phyloP scores from a whole-genome alignment of 1,284 basidiomycete species.

The Austropuccinia psidii region DNA sequence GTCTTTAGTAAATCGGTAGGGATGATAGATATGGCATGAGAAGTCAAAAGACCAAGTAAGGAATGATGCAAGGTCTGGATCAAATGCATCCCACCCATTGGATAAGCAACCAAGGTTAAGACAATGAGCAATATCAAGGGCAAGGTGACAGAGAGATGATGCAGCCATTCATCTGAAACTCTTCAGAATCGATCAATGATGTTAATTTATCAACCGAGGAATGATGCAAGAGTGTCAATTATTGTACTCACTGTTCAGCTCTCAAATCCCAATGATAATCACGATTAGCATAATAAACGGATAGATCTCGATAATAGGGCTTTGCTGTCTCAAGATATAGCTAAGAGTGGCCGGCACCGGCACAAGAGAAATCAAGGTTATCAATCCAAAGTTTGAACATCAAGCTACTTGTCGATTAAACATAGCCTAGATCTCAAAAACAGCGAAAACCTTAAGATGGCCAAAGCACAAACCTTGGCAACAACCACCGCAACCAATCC shows the following conservation, averaged over 20 bases:
- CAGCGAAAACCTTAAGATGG: too few relatives aligned
- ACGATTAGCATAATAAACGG: conserved; percentile 1
- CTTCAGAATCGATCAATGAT: neutral
- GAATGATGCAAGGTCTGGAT: conserved; percentile 34
- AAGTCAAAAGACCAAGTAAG: conserved; percentile 17
- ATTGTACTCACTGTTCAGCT: conserved; percentile 21
- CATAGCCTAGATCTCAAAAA: too few relatives aligned
- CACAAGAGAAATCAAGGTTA: neutral
- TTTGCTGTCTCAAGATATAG: conserved; percentile 11
- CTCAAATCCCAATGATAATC: conserved; percentile 23
- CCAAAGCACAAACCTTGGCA: conserved; percentile 2
- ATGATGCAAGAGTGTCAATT: neutral
- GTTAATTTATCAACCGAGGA: neutral
- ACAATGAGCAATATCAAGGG: conserved; percentile 24
- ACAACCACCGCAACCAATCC: conserved; percentile 21
- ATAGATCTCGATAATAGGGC: conserved; percentile 20
- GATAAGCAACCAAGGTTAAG: conserved; percentile 24
- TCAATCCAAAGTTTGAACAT: neutral
- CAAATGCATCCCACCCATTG: conserved; percentile 23
- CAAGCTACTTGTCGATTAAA: too few relatives aligned
- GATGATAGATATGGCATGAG: conserved; percentile 23
- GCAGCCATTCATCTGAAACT: conserved; percentile 34
- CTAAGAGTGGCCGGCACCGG: neutral
- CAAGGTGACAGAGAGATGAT: conserved; percentile 28
- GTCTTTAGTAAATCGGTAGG: conserved; percentile 20